Base-by-base conservation (phyloP, 495 filamentous ascomycete genomes). In the Talaromyces adpressus region DNA sequence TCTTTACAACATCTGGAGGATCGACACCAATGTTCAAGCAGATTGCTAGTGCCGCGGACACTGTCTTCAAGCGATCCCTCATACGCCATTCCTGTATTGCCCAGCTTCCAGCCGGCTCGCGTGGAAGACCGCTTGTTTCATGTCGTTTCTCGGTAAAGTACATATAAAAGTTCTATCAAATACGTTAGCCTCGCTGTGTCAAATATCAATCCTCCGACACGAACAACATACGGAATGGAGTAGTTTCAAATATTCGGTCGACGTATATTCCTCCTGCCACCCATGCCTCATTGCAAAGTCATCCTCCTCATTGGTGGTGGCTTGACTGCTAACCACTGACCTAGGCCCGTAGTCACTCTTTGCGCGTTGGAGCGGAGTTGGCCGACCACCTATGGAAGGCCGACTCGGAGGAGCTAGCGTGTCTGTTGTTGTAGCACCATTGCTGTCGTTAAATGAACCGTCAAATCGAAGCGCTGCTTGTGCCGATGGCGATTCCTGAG, bases 21-120 rank as follows among this genome's bases (percentile, higher is more conserved):
- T 99, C 94, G 32, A 98, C 95, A 39, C 94, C 95, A 36, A 99
- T 93, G 67, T 99, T 99, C 63, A 99, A 79, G 72, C 94, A 99
- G 34, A 99, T 85, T 0, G 92, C 91, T 6, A 99, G 83, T 30
- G 93, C 92, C 32, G 95, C 94, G 3, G 92, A 96, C 22, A 98
- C 92, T 0, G 94, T 99, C 77, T 99, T 99, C 63, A 97, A 78
- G 5, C 94, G 86, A 73, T 99, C 95, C 62, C 89, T 88, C 91
- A 97, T 96, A 53, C 93, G 88, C 94, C 94, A 99, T 67, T 98
- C 93, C 70, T 93, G 87, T 12, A 93, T 85, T 4, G 83, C 84
- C 75, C 82, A 83, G 61, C 76, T 80, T 57, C 78, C 79, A 18
- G 76, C 77, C 18, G 82, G 80, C 45, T 83, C 82, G 71, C 93